Evolutionary conservation across 345 rosid genomes (phyloP), one percentile per base, ranked within the genome.

Genomic region (Arabidopsis thaliana): DNA sequence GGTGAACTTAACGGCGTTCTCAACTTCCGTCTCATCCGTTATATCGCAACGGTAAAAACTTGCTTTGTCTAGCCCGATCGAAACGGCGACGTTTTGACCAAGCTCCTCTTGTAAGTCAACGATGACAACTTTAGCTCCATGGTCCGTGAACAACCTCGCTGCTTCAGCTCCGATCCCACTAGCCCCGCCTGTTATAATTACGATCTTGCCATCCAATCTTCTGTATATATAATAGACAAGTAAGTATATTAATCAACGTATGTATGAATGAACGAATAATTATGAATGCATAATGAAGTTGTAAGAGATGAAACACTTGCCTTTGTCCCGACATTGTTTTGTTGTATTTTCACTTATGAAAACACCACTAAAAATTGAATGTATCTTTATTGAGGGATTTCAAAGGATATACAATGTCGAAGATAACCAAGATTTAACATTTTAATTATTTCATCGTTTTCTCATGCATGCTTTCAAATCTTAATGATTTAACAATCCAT

Each of bases 31-130:
- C 76, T 93, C 98, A 33, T 89, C 80, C 33, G 89, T 80, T 0
- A 93, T 82, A 58, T 93, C 92, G 30, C 98, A 93, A 51, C 67
- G 87, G 38, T 48, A 71, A 73, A 79, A 93, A 7, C 72, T 55
- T 2, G 83, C 96, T 50, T 40, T 75, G 57, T 86, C 81, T n/a
- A 24, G 11, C 23, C 83, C 86, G 4, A 93, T 52, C 0, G 89
- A 82, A 44, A 37, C 80, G 2, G 75, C 83, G 0, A 91, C 82
- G 65, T 49, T 75, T 7, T 72, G 81, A 1, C 98, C 97, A 1
- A 89, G 32, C 30, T 87, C 81, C 36, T 89, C 97, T 45, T 89
- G 96, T 59, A 91, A 61, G 74, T 93, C 98, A 0, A 84, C 91
- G 0, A 73, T 82, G 0, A 93, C 88, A 13, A 90, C 88, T 16